Evolutionary conservation across 306 rosid genomes (phyloP), one percentile per base, ranked within the genome.

Genomic region (Adenanthera pavonina): DNA sequence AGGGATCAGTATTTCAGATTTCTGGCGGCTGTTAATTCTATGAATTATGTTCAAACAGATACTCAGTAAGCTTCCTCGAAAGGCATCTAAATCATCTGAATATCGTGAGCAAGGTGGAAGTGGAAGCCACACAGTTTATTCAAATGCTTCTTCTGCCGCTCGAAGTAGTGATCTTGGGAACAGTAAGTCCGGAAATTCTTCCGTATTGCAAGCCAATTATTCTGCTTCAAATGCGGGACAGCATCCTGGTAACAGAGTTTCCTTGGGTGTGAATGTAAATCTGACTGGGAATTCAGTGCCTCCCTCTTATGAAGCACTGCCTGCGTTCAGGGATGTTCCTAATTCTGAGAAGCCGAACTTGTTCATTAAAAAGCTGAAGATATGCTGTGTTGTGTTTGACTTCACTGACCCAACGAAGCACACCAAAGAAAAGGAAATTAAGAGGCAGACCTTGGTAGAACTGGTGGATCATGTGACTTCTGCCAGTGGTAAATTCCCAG

Each of bases 371-470:
- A 91, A 91, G 85, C 84, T 91, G n/a, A 86, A 72, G 74, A 12
- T 87, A 80, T 91, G 92, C 74, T 72, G 87, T 76, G 87, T 89
- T 47, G 80, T 88, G 64, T 91, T 91, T 81, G 95, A 91, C 80
- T 91, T 87, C 85, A 83, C 83, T n/a, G 95, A 91, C 84, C 88
- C 90, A 38, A 82, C 90, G 7, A 86, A 84, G 86, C 85, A 89
- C 61, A 75, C 82, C 66, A 89, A 84, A 44, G 95, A 91, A 80
- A 91, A 91, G 85, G 95, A 91, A 84, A 81, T 91, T 82, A 91
- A 91, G 85, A 78, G 89, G 14, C 91, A 84, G 57, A 82, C 91
- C 33, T 86, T 89, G 87, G 84, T 83, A 78, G 95, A 91, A 87
- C 69, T 89, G 69, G 95, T 89, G 84, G 95, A 91, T 76, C 72